Evolutionary conservation across 176 grass and related monocot species (phyloP), one percentile per base, ranked within the genome.

Genomic region (Triticum timopheevii): DNA sequence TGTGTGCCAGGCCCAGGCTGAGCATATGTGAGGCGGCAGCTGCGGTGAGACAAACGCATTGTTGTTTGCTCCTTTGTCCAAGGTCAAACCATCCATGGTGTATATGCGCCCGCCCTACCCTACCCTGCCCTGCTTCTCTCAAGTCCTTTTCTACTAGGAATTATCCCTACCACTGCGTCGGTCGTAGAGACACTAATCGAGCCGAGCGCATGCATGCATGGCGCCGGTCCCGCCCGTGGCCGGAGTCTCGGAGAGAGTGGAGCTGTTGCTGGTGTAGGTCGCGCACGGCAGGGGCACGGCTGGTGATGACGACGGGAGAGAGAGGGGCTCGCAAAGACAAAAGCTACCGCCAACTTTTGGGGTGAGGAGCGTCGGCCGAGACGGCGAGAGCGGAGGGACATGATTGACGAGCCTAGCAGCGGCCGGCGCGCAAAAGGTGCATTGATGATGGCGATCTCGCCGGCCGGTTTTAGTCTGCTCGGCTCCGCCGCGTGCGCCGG

Each of bases 81-180:
- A 86, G 71, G 83, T 90, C 83, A 90, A 86, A 90, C 71, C 34
- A 54, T 65, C 30, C 44, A 45, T 45, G 44, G 44, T 44, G 0
- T 11, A 44, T 13, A 45, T 45, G 82, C 40, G 47, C 25, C 19
- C 54, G 54, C 54, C 19, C 54, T 8, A 22, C 54, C 44, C 35
- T 39, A 39, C 38, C 35, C 39, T 40, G 2, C 39, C 44, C 44
- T 45, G 10, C 54, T 27, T 33, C 45, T 63, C 81, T 88, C 39
- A 2, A 12, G 87, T 89, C 87, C 61, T 80, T 89, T 84, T 89
- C 76, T 45, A 45, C 44, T 45, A 45, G 34, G 36, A 6, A 13
- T 52, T 16, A 42, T 42, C 40, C 40, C 40, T 42, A 42, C 40
- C 42, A 44, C 73, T 10, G 13, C 87, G 62, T 31, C 56, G 40